Percentiles rank a stretch among this genome's conserved stretches.
phyloP scores from a whole-genome alignment of 1,284 basidiomycete species.

The Moniliophthora roreri region DNA sequence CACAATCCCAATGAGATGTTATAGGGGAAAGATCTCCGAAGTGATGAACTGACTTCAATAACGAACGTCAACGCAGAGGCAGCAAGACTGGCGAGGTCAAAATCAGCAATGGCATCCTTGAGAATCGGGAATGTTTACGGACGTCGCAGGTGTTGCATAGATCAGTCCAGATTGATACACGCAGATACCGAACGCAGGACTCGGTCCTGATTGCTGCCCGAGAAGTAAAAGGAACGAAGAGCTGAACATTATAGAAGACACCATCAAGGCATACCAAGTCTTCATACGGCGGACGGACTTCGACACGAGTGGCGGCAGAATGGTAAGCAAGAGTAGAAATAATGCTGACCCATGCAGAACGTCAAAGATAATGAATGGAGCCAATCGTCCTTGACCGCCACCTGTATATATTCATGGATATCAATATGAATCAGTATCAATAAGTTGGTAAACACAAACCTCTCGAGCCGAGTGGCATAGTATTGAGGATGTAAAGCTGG shows the following conservation, averaged over 20 bases:
- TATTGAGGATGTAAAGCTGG: too few species aligned
- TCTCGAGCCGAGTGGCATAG: too few species aligned
- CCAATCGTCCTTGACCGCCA: too few species aligned
- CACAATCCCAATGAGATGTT: neutral
- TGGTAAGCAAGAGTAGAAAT: neutral
- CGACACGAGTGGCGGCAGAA: conserved; percentile 3
- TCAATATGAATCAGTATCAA: too few species aligned
- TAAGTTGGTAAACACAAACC: too few species aligned
- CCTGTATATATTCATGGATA: too few species aligned
- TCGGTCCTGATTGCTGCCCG: conserved; percentile 8
- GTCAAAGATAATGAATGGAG: conserved; percentile 8
- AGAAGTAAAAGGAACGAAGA: conserved; percentile 8
- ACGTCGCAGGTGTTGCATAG: conserved; percentile 8
- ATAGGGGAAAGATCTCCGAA: neutral
- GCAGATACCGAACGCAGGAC: conserved; percentile 7
- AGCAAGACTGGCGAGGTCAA: too few species aligned
- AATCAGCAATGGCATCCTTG: neutral
- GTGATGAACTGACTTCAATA: neutral
- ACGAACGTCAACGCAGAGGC: conserved; percentile 4
- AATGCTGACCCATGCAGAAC: conserved; percentile 2
- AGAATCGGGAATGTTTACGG: neutral
- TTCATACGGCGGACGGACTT: conserved; percentile 4
- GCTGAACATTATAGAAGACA: conserved; percentile 9
- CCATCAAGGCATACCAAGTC: conserved; percentile 9
- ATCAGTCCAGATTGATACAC: conserved; percentile 7